phyloP scores from a whole-genome alignment of 2,329 filamentous ascomycete species.

The Beauveria pseudobassiana region DNA sequence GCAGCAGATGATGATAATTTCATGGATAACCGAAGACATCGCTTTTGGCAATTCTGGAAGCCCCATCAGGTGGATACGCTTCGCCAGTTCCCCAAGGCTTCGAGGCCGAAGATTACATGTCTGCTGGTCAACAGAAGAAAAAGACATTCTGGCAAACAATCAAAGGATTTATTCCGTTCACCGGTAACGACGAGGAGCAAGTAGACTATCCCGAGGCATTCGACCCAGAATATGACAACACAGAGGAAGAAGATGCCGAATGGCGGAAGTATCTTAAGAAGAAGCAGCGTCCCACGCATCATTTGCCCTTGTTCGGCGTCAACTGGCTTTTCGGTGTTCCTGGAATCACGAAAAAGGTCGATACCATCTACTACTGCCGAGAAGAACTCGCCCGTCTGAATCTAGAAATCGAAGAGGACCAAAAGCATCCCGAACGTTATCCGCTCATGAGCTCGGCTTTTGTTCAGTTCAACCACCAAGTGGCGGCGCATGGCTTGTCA shows the following conservation, averaged over 20 bases:
- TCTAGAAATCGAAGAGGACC: slow-evolving; percentile 84
- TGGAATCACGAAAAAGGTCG: slow-evolving; percentile 79
- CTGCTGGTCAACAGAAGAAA: slow-evolving; percentile 20
- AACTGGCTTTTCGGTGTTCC: slow-evolving; percentile 74
- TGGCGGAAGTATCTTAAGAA: slow-evolving; percentile 81
- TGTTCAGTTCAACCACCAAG: slow-evolving; percentile 96
- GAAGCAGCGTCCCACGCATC: slow-evolving; percentile 79
- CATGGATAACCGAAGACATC: slow-evolving; percentile 37
- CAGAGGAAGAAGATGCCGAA: slow-evolving; percentile 55
- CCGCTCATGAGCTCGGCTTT: slow-evolving; percentile 95
- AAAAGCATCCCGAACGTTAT: slow-evolving; percentile 75
- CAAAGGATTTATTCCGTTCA: slow-evolving; percentile 42
- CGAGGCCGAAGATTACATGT: slow-evolving; percentile 30
- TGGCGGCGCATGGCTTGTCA: slow-evolving; percentile 98
- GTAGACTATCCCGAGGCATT: slow-evolving; percentile 56
- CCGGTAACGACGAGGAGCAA: slow-evolving; percentile 34
- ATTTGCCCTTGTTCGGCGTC: slow-evolving; percentile 54
- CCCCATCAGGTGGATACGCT: slow-evolving; percentile 53
- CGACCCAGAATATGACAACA: slow-evolving; percentile 48
- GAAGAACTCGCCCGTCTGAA: slow-evolving; percentile 82
- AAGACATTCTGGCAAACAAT: slow-evolving; percentile 46
- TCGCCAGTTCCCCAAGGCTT: slow-evolving; percentile 53
- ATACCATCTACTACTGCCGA: slow-evolving; percentile 88
- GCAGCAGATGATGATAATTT: slow-evolving; percentile 40
- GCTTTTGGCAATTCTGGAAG: slow-evolving; percentile 60